Base-by-base conservation (phyloP, 768 basidiomycete species). In the Mycena vulgaris region DNA sequence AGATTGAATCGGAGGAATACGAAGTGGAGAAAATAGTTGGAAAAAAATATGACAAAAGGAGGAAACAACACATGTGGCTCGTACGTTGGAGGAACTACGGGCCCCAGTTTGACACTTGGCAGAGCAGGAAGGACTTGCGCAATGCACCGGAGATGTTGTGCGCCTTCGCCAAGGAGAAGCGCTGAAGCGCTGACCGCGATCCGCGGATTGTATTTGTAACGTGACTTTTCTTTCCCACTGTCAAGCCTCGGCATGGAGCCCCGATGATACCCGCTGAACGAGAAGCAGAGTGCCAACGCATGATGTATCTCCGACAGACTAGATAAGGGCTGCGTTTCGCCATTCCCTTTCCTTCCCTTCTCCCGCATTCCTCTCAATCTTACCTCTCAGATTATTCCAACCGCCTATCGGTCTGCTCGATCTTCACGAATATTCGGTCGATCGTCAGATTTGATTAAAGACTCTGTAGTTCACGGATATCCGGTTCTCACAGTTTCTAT, bases 71-170 rank as follows among this genome's bases (percentile, higher is more conserved):
- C n/a, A n/a, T n/a, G n/a, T n/a, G n/a, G n/a, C n/a, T n/a, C n/a
- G n/a, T n/a, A n/a, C n/a, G n/a, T n/a, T n/a, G n/a, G n/a, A n/a
- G n/a, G n/a, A n/a, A n/a, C n/a, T n/a, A n/a, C n/a, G n/a, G n/a
- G n/a, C n/a, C n/a, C n/a, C n/a, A n/a, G n/a, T n/a, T n/a, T n/a
- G n/a, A n/a, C n/a, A n/a, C n/a, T n/a, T n/a, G n/a, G 42, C 42
- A 45, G 17, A 45, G 9, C 5, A 8, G 35, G 31, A 53, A 35
- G 14, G 52, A 53, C 19, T 19, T 53, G 17, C 52, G 52, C 19
- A 53, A 53, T 19, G 52, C 52, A 9, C 52, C 52, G 1, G 52
- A 53, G n/a, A 53, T 53, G 52, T 6, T 53, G 52, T 17, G 52
- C 31, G 52, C 30, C 4, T 53, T 33, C 21, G 52, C 30, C 31